phyloP scores from a whole-genome alignment of 2,329 filamentous ascomycete genomes.

The Tolypocladium ovalisporum region DNA sequence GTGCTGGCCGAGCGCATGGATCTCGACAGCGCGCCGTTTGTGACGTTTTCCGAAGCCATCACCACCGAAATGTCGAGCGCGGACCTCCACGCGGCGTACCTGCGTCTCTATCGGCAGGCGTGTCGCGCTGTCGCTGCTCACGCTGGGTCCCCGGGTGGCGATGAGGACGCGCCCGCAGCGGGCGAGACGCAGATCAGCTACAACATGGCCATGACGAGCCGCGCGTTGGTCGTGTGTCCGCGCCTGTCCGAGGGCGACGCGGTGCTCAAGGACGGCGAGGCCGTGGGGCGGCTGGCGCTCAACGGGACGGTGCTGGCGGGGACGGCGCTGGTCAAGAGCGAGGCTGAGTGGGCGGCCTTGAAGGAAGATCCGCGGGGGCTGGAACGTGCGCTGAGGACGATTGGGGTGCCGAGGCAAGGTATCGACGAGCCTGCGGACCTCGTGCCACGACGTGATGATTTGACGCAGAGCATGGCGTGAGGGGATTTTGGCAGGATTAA shows the following conservation, averaged over 20 bases:
- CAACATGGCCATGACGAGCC: slow-evolving; percentile 49
- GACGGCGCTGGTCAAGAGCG: slow-evolving; percentile 50
- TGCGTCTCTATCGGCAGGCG: slow-evolving; percentile 35
- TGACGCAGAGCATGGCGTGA: neutral
- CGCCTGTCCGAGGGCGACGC: slow-evolving; percentile 38
- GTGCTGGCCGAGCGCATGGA: slow-evolving; percentile 34
- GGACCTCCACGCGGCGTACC: slow-evolving; percentile 31
- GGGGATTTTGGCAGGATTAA: neutral
- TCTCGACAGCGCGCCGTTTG: slow-evolving; percentile 27
- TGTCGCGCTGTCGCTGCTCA: slow-evolving; percentile 23
- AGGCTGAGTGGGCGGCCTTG: slow-evolving; percentile 45
- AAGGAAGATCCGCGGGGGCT: slow-evolving; percentile 18
- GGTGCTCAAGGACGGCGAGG: slow-evolving; percentile 17
- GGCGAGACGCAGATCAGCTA: slow-evolving; percentile 47
- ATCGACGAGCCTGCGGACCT: neutral
- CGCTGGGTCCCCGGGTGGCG: neutral
- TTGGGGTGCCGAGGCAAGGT: slow-evolving; percentile 17
- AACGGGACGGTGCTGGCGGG: slow-evolving; percentile 56
- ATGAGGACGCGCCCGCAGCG: slow-evolving; percentile 14
- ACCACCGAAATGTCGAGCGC: slow-evolving; percentile 18
- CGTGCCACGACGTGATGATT: neutral
- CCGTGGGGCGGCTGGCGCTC: slow-evolving; percentile 35
- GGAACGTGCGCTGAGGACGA: slow-evolving; percentile 7
- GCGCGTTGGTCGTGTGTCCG: slow-evolving; percentile 42
- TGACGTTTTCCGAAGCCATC: slow-evolving; percentile 30